These are phyloP conservation scores for Aureobasidium subglaciale DNA, from an alignment of 2,329 filamentous ascomycete species.

Conservation along the genomic window DNA sequence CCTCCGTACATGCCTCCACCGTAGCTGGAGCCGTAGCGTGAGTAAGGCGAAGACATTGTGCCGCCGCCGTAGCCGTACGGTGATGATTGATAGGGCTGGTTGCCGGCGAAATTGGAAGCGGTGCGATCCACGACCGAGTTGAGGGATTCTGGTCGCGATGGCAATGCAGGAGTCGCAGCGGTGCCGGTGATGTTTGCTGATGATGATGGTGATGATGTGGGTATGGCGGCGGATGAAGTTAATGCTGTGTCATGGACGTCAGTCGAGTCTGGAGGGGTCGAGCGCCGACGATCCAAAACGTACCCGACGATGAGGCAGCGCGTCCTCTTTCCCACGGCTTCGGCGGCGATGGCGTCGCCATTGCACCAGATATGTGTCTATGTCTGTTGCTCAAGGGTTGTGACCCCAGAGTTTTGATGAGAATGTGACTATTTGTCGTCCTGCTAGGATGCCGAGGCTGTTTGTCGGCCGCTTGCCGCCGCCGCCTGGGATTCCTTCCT, in stretches of 20 bases:
- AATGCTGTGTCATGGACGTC: not conserved
- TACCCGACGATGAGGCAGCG: conserved; percentile 38
- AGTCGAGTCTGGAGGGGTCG: not conserved
- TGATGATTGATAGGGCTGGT: conserved; percentile 41
- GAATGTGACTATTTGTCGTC: conserved; percentile 7
- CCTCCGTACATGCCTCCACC: conserved; percentile 34
- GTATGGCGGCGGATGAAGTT: conserved; percentile 7
- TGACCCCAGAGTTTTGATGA: conserved; percentile 7
- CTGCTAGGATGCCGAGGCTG: conserved; percentile 1
- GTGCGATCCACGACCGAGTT: conserved; percentile 78
- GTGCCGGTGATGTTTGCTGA: conserved; percentile 35
- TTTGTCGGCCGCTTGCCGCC: conserved; percentile 5
- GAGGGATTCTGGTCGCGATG: conserved; percentile 72
- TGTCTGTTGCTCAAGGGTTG: not conserved
- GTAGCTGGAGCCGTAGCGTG: conserved; percentile 40
- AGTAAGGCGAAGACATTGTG: conserved; percentile 44
- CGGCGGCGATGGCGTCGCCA: conserved; percentile 59
- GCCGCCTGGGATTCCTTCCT: not conserved
- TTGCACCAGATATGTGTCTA: not conserved
- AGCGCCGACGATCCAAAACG: not conserved
- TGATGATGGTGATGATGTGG: conserved; percentile 22
- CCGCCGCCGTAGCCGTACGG: conserved; percentile 48
- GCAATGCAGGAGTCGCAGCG: conserved; percentile 49
- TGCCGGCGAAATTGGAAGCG: conserved; percentile 64
- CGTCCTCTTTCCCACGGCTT: conserved; percentile 93